Evolutionary conservation across 2,329 filamentous ascomycete species (phyloP).

Genomic region (Aspergillus melleus): DNA sequence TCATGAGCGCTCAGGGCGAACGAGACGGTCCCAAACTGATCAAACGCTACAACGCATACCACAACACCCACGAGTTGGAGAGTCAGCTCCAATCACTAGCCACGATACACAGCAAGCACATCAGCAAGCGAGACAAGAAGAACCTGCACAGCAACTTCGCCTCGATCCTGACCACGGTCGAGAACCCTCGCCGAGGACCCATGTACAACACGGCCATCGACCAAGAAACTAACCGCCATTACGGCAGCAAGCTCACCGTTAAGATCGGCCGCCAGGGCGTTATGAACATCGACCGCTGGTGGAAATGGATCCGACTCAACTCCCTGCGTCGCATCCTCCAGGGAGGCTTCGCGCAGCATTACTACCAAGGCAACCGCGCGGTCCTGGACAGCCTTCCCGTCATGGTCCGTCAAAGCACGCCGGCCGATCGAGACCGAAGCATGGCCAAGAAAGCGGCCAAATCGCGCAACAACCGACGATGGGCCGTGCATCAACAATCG

Average conservation of each 20-base stretch:
- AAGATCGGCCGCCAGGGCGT: constrained; percentile 58
- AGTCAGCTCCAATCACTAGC: constrained; percentile 61
- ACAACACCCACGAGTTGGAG: constrained; percentile 61
- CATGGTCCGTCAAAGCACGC: constrained; percentile 33
- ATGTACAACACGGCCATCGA: constrained; percentile 66
- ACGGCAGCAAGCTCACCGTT: constrained; percentile 63
- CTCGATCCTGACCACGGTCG: constrained; percentile 65
- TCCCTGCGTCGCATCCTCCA: constrained; percentile 61
- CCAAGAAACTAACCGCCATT: constrained; percentile 58
- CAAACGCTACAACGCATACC: constrained; percentile 68
- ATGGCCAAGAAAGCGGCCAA: constrained; percentile 29
- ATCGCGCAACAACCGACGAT: constrained; percentile 29
- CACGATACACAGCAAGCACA: constrained; percentile 59
- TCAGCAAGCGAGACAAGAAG: constrained; percentile 68
- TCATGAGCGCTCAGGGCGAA: constrained; percentile 34
- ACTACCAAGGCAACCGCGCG: constrained; percentile 59
- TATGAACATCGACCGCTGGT: constrained; percentile 70
- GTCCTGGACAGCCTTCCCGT: constrained; percentile 61
- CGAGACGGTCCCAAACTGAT: constrained; percentile 47
- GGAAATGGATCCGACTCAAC: constrained; percentile 67
- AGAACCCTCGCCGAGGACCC: constrained; percentile 66
- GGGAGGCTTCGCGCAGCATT: constrained; percentile 63
- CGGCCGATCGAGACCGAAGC: constrained; percentile 31
- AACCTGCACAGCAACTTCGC: constrained; percentile 65
- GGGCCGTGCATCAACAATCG: constrained; percentile 27